Percentiles rank a stretch among this genome's conserved stretches.
These are phyloP conservation scores for Brassica rapa DNA, from an alignment of 345 rosid species.

Conservation along the genomic window DNA sequence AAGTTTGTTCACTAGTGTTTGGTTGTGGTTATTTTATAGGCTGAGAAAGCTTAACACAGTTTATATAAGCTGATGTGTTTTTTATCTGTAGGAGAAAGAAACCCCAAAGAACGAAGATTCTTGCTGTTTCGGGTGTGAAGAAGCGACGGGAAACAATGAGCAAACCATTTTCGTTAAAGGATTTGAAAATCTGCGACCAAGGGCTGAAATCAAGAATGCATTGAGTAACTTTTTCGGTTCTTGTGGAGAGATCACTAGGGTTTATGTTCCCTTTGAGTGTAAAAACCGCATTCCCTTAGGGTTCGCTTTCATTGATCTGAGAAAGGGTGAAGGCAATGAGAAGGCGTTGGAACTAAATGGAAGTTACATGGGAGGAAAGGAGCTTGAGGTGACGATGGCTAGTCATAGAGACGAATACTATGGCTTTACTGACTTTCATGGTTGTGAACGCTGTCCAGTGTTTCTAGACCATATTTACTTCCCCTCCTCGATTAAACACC, in stretches of 20 bases:
- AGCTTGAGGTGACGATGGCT: constrained; percentile 2
- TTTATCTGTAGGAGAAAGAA: not conserved
- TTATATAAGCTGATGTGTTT: not conserved
- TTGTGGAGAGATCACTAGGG: constrained; percentile 2
- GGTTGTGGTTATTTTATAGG: not conserved
- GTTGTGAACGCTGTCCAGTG: not conserved
- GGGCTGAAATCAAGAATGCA: not conserved
- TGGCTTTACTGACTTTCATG: not conserved
- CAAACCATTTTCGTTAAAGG: not conserved
- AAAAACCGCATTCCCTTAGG: not conserved
- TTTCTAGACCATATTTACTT: not conserved
- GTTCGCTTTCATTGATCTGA: not conserved
- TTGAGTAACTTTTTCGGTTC: not conserved
- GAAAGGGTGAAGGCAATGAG: not conserved
- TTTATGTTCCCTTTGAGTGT: not conserved
- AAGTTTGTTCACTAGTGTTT: not conserved
- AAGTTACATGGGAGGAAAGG: not conserved
- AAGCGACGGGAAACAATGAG: not conserved
- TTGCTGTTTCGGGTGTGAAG: not conserved
- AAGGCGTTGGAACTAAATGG: not conserved
- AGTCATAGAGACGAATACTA: not conserved
- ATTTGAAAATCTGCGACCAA: not conserved
- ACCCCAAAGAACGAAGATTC: not conserved
- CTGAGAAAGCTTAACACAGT: not conserved
- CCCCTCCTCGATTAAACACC: not conserved